phyloP scores from a whole-genome alignment of 2,329 filamentous ascomycete species.

The Xylariaceae sp. region DNA sequence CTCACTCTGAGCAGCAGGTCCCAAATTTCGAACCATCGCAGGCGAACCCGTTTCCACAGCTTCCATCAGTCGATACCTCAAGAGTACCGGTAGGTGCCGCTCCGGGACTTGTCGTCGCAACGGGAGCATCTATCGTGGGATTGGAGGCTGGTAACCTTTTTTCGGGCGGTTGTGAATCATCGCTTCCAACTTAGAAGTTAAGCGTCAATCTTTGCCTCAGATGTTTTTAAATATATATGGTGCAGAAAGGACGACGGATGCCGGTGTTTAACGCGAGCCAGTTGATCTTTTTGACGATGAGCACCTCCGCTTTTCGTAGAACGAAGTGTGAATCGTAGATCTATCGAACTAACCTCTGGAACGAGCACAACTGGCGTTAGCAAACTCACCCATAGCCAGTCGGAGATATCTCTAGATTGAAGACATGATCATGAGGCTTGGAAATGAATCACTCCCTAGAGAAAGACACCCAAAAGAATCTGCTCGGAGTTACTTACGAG shows the following conservation, averaged over 20 bases:
- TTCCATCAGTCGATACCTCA: slow-evolving; percentile 23
- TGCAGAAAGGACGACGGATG: no score
- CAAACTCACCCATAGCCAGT: no score
- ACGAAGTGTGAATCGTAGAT: neutral
- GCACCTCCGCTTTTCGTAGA: neutral
- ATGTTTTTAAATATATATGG: no score
- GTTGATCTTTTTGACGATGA: no score
- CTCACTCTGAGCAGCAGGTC: slow-evolving; percentile 30
- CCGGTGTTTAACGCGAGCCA: no score
- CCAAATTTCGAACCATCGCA: slow-evolving; percentile 29
- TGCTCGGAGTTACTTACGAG: slow-evolving; percentile 9
- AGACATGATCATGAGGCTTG: no score
- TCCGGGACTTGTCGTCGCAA: slow-evolving; percentile 16
- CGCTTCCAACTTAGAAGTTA: no score
- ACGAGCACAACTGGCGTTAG: no score
- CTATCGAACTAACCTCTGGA: neutral
- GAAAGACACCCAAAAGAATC: neutral
- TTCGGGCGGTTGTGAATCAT: no score
- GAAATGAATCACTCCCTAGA: neutral
- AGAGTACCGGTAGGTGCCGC: slow-evolving; percentile 20
- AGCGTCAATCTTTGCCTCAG: no score
- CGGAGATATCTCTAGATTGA: no score
- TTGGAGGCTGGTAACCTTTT: no score
- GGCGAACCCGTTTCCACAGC: slow-evolving; percentile 25
- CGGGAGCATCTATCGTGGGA: slow-evolving; percentile 14